A percentile compares a stretch with the other conserved stretches of the same genome.
Conservation (phyloP, 169 alveolate species). For the Eimeria zaria region DNA sequence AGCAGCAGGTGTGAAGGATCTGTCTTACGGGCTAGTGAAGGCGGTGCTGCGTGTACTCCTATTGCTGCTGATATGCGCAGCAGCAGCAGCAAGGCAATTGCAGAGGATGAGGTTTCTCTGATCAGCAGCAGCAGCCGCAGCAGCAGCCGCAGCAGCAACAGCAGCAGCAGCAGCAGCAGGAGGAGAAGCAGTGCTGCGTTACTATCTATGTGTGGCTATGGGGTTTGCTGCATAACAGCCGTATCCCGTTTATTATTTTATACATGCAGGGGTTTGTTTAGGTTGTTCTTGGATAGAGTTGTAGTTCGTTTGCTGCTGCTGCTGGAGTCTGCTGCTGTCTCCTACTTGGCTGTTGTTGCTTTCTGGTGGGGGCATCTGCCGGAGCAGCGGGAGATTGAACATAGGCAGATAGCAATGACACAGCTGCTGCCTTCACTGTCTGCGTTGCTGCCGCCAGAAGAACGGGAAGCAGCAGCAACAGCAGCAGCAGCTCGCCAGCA, state of each 20-base stretch:
- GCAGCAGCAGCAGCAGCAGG: conserved; percentile 23
- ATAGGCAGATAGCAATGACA: conserved; percentile 87
- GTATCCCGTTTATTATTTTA: background rate
- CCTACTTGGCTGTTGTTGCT: conserved; percentile 34
- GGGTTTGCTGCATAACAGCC: background rate
- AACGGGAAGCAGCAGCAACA: conserved; percentile 23
- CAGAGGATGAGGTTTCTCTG: background rate
- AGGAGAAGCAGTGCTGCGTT: background rate
- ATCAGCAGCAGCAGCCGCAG: background rate
- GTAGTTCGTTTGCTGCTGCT: background rate
- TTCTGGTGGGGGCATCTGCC: conserved; percentile 89
- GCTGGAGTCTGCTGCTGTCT: background rate
- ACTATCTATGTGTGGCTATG: background rate
- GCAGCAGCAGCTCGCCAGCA: conserved; percentile 69
- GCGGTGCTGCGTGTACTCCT: background rate
- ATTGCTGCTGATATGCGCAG: background rate
- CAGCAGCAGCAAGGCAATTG: background rate
- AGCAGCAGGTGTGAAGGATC: conserved; percentile 27
- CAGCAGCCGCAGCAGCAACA: background rate
- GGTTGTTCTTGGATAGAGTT: background rate
- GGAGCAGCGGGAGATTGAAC: conserved; percentile 89
- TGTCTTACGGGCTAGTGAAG: background rate
- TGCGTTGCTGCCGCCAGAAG: conserved; percentile 78
- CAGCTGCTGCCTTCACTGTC: conserved; percentile 83
- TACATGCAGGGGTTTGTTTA: background rate